phyloP scores from a whole-genome alignment of 1,284 basidiomycete genomes.

The Somion occarium region DNA sequence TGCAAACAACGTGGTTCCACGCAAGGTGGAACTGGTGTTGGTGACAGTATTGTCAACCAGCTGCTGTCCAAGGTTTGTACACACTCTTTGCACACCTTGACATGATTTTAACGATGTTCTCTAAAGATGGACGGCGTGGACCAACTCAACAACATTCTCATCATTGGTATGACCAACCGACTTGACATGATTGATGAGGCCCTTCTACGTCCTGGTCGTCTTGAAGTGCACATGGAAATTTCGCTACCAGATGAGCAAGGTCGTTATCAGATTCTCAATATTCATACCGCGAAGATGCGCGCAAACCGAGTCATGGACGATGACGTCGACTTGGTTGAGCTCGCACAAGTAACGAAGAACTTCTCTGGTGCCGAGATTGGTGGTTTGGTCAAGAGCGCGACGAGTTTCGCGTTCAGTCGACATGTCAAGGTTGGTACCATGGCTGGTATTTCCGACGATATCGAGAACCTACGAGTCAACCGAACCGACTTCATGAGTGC shows the following conservation, averaged over 20 bases:
- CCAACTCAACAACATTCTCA: slow-evolving; percentile 97
- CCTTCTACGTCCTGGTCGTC: slow-evolving; percentile 92
- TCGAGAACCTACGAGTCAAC: slow-evolving; percentile 91
- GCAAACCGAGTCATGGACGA: slow-evolving; percentile 85
- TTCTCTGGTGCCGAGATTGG: slow-evolving; percentile 97
- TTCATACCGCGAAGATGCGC: slow-evolving; percentile 96
- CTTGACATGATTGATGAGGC: slow-evolving; percentile 99
- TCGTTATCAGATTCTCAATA: slow-evolving; percentile 90
- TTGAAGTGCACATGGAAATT: slow-evolving; percentile 99
- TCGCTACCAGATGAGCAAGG: slow-evolving; percentile 94
- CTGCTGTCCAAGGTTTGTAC: slow-evolving; percentile 82
- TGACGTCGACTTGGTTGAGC: slow-evolving; percentile 84
- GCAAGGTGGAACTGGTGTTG: slow-evolving; percentile 91
- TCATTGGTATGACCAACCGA: slow-evolving; percentile 99
- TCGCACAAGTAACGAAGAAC: slow-evolving; percentile 90
- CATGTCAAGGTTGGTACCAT: slow-evolving; percentile 98
- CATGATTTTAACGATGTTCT: slow-evolving; percentile 1
- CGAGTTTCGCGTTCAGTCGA: slow-evolving; percentile 96
- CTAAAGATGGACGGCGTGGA: slow-evolving; percentile 97
- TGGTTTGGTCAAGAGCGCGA: slow-evolving; percentile 96
- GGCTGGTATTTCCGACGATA: slow-evolving; percentile 94
- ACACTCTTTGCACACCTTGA: background rate
- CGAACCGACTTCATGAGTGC: slow-evolving; percentile 88
- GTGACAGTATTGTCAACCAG: slow-evolving; percentile 98
- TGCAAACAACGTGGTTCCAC: slow-evolving; percentile 97